A percentile compares a stretch with the other conserved stretches of the same genome.
Conservation (phyloP, 805 yeast genomes). For the Candida germanica region DNA sequence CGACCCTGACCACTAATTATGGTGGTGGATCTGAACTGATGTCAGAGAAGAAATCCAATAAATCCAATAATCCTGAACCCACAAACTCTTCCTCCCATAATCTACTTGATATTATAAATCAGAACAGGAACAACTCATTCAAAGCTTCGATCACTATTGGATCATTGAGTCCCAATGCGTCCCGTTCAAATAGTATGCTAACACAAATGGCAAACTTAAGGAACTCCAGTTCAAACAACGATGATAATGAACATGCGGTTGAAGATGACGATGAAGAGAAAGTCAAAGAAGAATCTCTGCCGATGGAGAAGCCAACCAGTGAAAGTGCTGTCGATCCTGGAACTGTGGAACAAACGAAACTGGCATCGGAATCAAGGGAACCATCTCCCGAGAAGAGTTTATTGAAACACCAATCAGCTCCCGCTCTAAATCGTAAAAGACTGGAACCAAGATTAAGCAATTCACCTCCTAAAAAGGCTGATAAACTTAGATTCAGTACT, state of each 20-base stretch:
- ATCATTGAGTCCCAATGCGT: slow-evolving; percentile 15
- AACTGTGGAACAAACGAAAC: no score
- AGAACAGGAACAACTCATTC: slow-evolving; percentile 17
- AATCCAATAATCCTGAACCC: slow-evolving; percentile 9
- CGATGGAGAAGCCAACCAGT: no score
- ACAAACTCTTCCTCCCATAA: slow-evolving; percentile 19
- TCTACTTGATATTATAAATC: slow-evolving; percentile 21
- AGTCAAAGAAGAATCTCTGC: no score
- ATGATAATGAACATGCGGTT: slow-evolving; percentile 22
- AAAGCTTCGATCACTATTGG: slow-evolving; percentile 14
- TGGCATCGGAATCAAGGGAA: neutral
- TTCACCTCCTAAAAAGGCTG: slow-evolving; percentile 2
- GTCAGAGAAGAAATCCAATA: slow-evolving; percentile 9
- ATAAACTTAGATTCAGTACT: slow-evolving; percentile 1
- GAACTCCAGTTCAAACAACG: neutral
- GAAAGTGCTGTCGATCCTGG: no score
- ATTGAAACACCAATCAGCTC: slow-evolving; percentile 3
- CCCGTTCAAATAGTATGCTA: slow-evolving; percentile 13
- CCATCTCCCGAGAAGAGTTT: slow-evolving; percentile 1
- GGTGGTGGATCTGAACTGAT: slow-evolving; percentile 20
- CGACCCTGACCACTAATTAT: slow-evolving; percentile 39
- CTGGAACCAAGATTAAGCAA: neutral
- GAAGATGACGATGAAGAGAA: slow-evolving; percentile 21
- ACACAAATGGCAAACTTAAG: slow-evolving; percentile 10
- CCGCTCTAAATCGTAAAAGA: neutral